Conservation (phyloP, 805 yeast genomes). For the Candida sonorensis region DNA sequence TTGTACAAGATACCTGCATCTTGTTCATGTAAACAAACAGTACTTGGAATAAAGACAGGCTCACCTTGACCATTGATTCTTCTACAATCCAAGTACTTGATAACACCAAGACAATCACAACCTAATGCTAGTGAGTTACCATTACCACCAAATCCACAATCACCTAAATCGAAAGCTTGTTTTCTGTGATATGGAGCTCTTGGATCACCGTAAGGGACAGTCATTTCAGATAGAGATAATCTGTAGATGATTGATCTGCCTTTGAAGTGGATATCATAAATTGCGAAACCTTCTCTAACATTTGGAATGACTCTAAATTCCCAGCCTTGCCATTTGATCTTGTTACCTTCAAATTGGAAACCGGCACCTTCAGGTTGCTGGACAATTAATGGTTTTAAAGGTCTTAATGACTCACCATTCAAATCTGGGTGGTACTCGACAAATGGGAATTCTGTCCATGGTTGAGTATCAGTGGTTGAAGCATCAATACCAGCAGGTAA, state of each 20-base stretch:
- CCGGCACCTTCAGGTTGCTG: constrained; percentile 79
- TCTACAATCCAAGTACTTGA: constrained; percentile 62
- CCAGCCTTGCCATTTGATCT: constrained; percentile 80
- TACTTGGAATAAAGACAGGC: constrained; percentile 56
- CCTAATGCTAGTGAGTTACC: constrained; percentile 67
- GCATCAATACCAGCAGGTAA: constrained; percentile 69
- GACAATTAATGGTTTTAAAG: constrained; percentile 62
- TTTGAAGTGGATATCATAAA: constrained; percentile 66
- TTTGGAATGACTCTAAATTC: constrained; percentile 64
- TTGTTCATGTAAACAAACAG: constrained; percentile 76
- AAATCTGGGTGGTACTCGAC: constrained; percentile 73
- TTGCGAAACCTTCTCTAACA: constrained; percentile 73
- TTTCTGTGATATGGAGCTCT: constrained; percentile 79
- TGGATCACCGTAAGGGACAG: constrained; percentile 84
- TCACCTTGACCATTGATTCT: constrained; percentile 54
- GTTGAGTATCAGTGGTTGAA: constrained; percentile 43
- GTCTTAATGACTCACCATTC: constrained; percentile 47
- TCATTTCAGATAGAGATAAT: constrained; percentile 72
- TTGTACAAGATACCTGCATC: constrained; percentile 72
- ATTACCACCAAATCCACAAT: constrained; percentile 72
- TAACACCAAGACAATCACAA: constrained; percentile 78
- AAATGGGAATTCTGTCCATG: constrained; percentile 53
- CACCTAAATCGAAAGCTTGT: constrained; percentile 84
- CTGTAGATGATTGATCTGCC: constrained; percentile 74
- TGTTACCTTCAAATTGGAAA: constrained; percentile 50